Percentiles rank a stretch among this genome's conserved stretches.
phyloP scores from a whole-genome alignment of 2,329 filamentous ascomycete genomes.

The Fusarium tupiense region DNA sequence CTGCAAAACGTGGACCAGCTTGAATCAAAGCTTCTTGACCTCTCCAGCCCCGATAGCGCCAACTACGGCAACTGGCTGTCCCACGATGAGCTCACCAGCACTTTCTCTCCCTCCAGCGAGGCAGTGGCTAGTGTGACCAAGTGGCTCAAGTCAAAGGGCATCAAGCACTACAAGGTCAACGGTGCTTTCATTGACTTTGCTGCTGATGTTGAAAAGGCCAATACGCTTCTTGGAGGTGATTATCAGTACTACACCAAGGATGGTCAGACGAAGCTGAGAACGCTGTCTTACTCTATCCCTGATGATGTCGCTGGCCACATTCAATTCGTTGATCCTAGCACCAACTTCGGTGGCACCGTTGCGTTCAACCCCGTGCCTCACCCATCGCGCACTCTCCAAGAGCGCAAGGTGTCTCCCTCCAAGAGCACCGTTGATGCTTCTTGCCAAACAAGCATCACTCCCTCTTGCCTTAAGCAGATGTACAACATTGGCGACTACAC shows the following conservation, averaged over 20 bases:
- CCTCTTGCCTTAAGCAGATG: conserved; percentile 27
- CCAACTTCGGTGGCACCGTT: conserved; percentile 25
- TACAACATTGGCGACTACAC: conserved; percentile 29
- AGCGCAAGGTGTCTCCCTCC: neutral
- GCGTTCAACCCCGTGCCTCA: conserved; percentile 18
- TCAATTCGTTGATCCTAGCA: conserved; percentile 28
- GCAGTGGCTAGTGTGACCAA: conserved; percentile 19
- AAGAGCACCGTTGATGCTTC: conserved; percentile 28
- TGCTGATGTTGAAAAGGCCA: conserved; percentile 15
- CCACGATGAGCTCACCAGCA: neutral
- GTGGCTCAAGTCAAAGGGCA: conserved; percentile 26
- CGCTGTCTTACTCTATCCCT: conserved; percentile 26
- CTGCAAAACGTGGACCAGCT: conserved; percentile 28
- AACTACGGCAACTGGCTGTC: conserved; percentile 30
- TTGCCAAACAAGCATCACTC: conserved; percentile 29
- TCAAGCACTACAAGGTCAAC: conserved; percentile 27
- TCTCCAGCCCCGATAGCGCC: conserved; percentile 21
- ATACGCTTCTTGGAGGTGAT: conserved; percentile 5
- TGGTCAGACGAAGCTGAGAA: conserved; percentile 20
- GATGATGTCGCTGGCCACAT: conserved; percentile 4
- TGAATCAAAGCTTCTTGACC: conserved; percentile 24
- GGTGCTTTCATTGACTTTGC: conserved; percentile 28
- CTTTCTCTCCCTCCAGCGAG: conserved; percentile 9
- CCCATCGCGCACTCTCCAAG: neutral
- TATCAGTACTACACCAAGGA: conserved; percentile 26